Evolutionary conservation across 352 stramenopile genomes (phyloP), one percentile per base, ranked within the genome.

Genomic region (Globisporangium nodosum): DNA sequence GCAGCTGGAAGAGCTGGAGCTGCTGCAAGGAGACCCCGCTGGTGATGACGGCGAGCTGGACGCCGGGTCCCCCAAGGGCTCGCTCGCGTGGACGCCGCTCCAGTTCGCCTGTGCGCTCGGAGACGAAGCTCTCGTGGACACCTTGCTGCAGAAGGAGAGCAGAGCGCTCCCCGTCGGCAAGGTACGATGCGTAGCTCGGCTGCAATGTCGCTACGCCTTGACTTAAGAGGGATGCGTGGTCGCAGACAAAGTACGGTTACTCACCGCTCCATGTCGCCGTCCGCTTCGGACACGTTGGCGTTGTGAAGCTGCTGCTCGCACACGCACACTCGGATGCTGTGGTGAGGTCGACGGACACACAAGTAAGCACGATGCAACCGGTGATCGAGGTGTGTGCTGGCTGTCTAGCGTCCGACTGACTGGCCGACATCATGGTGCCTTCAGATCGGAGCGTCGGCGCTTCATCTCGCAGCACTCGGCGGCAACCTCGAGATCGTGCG

Each of bases 51-150:
- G 52, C 3, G 53, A 69, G 11, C 54, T 92, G 12, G 80, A 91
- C 54, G 81, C 76, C 8, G 75, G 80, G 0, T 90, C 77, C 1
- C 85, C 78, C 0, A 69, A 68, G 1, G 81, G 84, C 7, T 73
- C 68, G 0, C 54, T 89, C 8, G 61, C 68, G 9, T 94, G 85
- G 85, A 91, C 85, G 55, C 69, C 82, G 18, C 65, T 94, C 40
- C 81, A 92, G 52, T 89, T 83, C n/a, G 82, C 78, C 3, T 88
- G 79, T 51, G 81, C 85, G 0, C n/a, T 86, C 18, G 85, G 82
- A n/a, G 70, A 91, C 58, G 49, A 69, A 1, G 65, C 71, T 30
- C 65, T 88, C 35, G 66, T 73, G 11, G 51, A 42, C 1, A 61
- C 81, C 33, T 46, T 88, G 33, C 55, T 88, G 20, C 24, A 64